Base-by-base conservation (phyloP, 2,329 filamentous ascomycete genomes). In the Penicillium sp. region DNA sequence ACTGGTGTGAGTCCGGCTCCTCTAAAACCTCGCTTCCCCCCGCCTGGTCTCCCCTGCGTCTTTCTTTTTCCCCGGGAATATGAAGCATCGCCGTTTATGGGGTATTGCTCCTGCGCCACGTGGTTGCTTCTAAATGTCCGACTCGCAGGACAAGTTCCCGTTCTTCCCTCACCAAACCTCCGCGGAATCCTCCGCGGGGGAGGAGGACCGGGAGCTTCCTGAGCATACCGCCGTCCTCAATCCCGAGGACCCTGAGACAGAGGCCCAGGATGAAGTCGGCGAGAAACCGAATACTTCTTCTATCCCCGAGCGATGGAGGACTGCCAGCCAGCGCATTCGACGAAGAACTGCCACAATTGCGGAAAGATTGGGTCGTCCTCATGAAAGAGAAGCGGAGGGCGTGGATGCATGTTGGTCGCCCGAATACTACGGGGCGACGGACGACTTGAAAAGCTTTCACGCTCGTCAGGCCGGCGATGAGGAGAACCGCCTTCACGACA, bases 361-460 rank as follows among this genome's bases (percentile, higher is more conserved):
- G 2, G 56, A 63, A 36, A 52, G 38, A 11, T 48, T 64, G 6
- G 60, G 62, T 13, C 60, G 62, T n/a, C 56, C 62, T 1, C 56
- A 53, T 42, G 61, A 63, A 46, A 45, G 52, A 44, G 51, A 55
- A 4, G 60, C 54, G 11, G 62, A 64, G 55, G 62, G 60, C 1
- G 55, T 63, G 40, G 56, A 59, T 43, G 46, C 56, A 1, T 55
- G 51, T 22, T 55, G 60, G 20, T 48, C 53, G 5, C 58, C 62
- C 1, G 62, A 64, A 27, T 46, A 53, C 27, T 64, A 53, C 18
- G 62, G 61, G 1, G 61, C 62, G 20, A 63, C 56, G 1, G 62
- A 64, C 33, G 62, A 64, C 43, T 42, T 63, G 13, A 41, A 31
- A 35, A 56, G 60, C 14, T 59, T 51, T 18, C 44, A 50, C 14